Evolutionary conservation across 2,329 filamentous ascomycete species (phyloP).

Genomic region (Sclerotinia trifoliorum): DNA sequence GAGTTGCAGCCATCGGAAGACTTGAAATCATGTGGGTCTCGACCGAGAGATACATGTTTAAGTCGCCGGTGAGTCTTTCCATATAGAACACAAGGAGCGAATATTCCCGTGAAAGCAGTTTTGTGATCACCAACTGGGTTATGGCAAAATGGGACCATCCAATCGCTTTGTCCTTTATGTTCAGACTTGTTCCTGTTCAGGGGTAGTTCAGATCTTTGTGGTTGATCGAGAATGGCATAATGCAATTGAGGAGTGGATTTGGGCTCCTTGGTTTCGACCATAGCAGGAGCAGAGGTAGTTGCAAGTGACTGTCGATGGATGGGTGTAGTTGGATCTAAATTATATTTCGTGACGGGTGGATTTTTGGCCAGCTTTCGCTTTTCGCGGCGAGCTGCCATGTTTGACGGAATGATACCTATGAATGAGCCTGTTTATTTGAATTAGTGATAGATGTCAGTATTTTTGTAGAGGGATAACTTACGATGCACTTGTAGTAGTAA

Average conservation of each 20-base stretch:
- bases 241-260: not conserved
- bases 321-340: constrained; percentile 18
- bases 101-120: constrained; percentile 35
- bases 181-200: constrained; percentile 18
- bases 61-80: constrained; percentile 47
- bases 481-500: constrained; percentile 25
- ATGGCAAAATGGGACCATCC: constrained; percentile 44
- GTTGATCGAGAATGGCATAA: constrained; percentile 15
- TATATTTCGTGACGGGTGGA: constrained; percentile 7
- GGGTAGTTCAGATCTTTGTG: constrained; percentile 7
- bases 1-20: constrained; percentile 41
- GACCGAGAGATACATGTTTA: constrained; percentile 40
- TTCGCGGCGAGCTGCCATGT: not conserved
- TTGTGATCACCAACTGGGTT: constrained; percentile 36
- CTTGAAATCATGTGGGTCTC: constrained; percentile 44
- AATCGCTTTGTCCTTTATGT: constrained; percentile 29
- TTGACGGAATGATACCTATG: constrained; percentile 3
- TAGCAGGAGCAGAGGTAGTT: not conserved
- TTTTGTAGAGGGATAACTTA: constrained; percentile 14
- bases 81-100: constrained; percentile 45
- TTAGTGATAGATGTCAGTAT: not conserved
- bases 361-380: constrained; percentile 15
- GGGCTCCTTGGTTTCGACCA: constrained; percentile 8
- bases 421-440: constrained; percentile 8
- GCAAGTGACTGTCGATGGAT: constrained; percentile 20